A percentile compares a stretch with the other conserved stretches of the same genome.
Evolutionary conservation across 2,329 filamentous ascomycete genomes (phyloP).

Genomic region (Aspergillus sp.): DNA sequence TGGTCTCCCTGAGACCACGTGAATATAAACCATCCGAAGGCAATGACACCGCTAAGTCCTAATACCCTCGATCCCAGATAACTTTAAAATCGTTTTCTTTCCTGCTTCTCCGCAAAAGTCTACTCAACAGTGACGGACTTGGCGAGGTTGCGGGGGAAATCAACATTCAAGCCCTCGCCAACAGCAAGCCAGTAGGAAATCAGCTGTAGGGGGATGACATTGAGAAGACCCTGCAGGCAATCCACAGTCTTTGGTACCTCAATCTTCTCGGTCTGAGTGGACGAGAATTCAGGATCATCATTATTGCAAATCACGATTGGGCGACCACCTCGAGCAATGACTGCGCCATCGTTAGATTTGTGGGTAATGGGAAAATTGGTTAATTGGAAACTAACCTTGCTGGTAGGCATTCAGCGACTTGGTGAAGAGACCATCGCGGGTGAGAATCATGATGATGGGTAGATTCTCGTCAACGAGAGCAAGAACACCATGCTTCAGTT

Average conservation of each 20-base stretch:
- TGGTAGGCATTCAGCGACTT: slow-evolving; percentile 99
- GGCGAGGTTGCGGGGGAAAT: slow-evolving; percentile 97
- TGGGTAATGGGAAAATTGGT: not conserved
- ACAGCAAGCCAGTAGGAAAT: slow-evolving; percentile 99
- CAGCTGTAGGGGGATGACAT: slow-evolving; percentile 95
- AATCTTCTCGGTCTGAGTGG: slow-evolving; percentile 91
- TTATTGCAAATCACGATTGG: slow-evolving; percentile 99
- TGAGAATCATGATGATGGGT: slow-evolving; percentile 99
- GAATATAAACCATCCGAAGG: slow-evolving; percentile 7
- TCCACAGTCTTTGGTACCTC: slow-evolving; percentile 97
- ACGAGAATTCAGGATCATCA: slow-evolving; percentile 83
- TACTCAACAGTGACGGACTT: slow-evolving; percentile 99
- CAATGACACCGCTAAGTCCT: slow-evolving; percentile 7
- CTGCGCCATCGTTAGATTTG: slow-evolving; percentile 54
- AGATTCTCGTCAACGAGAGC: slow-evolving; percentile 97
- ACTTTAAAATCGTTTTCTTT: not conserved
- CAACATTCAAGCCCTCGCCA: slow-evolving; percentile 92
- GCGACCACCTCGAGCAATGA: slow-evolving; percentile 92
- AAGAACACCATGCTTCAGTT: slow-evolving; percentile 98
- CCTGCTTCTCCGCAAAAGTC: not conserved
- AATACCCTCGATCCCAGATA: slow-evolving; percentile 11
- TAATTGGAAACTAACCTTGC: slow-evolving; percentile 66
- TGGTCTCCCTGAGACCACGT: not conserved
- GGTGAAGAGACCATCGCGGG: slow-evolving; percentile 91
- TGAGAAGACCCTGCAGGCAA: slow-evolving; percentile 92